phyloP scores from a whole-genome alignment of 768 basidiomycete genomes.

The Russula sp. region DNA sequence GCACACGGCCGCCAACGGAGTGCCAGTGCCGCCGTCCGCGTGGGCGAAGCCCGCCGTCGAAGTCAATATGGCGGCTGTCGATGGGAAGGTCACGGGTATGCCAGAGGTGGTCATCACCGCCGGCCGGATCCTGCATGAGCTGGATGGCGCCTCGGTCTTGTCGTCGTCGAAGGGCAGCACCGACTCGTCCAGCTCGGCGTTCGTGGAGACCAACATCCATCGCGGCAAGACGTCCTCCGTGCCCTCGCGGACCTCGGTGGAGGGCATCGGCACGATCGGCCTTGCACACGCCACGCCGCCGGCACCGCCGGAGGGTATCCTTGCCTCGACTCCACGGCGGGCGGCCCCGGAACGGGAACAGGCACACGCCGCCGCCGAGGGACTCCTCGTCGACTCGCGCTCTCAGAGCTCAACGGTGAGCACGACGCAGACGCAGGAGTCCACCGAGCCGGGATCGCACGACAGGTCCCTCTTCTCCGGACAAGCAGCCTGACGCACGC shows the following conservation, averaged over 20 bases:
- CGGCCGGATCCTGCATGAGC: slow-evolving; percentile 43
- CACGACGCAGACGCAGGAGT: slow-evolving; percentile 2
- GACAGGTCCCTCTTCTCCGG: slow-evolving; percentile 34
- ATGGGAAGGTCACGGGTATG: slow-evolving; percentile 40
- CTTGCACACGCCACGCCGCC: not conserved
- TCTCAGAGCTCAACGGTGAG: slow-evolving; percentile 14
- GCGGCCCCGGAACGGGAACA: too few species aligned
- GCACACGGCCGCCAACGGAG: slow-evolving; percentile 22
- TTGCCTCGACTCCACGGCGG: too few species aligned
- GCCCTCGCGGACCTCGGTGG: slow-evolving; percentile 33
- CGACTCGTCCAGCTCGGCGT: slow-evolving; percentile 25
- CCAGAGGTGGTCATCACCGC: slow-evolving; percentile 35
- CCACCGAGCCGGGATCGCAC: slow-evolving; percentile 1
- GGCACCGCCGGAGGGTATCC: too few species aligned
- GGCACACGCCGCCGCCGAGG: too few species aligned
- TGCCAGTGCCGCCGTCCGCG: slow-evolving; percentile 33
- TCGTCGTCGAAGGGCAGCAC: slow-evolving; percentile 28
- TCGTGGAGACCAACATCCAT: slow-evolving; percentile 35
- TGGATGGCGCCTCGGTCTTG: slow-evolving; percentile 31
- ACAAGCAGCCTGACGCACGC: slow-evolving; percentile 52
- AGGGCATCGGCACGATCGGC: slow-evolving; percentile 37
- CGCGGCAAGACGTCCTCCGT: slow-evolving; percentile 38
- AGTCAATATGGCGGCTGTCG: slow-evolving; percentile 45
- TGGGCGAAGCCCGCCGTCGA: slow-evolving; percentile 56
- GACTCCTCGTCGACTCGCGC: not conserved